Evolutionary conservation across 2,329 filamentous ascomycete genomes (phyloP).

Genomic region (Alternaria triticina): DNA sequence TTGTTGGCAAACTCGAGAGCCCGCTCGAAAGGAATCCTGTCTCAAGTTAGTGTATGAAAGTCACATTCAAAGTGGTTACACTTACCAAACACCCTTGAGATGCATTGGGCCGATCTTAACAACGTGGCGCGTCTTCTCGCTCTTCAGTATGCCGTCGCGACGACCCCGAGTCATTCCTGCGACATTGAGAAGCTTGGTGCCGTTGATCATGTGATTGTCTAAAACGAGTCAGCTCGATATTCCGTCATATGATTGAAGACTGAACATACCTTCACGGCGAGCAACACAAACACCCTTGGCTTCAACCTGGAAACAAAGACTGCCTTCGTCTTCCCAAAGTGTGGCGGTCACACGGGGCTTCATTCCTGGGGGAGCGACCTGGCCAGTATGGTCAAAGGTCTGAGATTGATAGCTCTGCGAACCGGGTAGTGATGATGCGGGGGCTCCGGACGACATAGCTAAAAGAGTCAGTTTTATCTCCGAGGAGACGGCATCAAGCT

Average conservation of each 20-base stretch:
- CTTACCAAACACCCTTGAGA: constrained; percentile 72
- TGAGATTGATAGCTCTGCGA: constrained; percentile 51
- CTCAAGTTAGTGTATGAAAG: constrained; percentile 10
- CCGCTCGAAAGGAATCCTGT: constrained; percentile 95
- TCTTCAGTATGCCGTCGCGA: constrained; percentile 95
- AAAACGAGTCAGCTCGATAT: neutral
- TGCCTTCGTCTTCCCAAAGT: constrained; percentile 97
- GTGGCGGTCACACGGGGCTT: constrained; percentile 97
- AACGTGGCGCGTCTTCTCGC: constrained; percentile 94
- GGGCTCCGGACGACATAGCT: constrained; percentile 46
- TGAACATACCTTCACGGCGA: constrained; percentile 76
- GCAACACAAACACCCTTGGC: constrained; percentile 96
- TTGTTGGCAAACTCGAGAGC: constrained; percentile 99
- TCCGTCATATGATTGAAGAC: constrained; percentile 8
- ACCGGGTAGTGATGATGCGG: constrained; percentile 34
- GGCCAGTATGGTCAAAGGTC: constrained; percentile 85
- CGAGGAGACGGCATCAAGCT: constrained; percentile 23
- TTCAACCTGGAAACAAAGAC: constrained; percentile 96
- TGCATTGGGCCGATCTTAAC: constrained; percentile 99
- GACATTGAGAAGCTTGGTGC: constrained; percentile 94
- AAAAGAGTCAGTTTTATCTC: constrained; percentile 9
- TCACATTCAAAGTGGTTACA: neutral
- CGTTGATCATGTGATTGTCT: constrained; percentile 99
- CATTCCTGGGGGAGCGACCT: constrained; percentile 89
- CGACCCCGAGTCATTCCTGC: constrained; percentile 97